Percentiles rank a stretch among this genome's conserved stretches.
These are phyloP conservation scores for Somion occarium DNA, from an alignment of 1,284 basidiomycete species.

Conservation along the genomic window DNA sequence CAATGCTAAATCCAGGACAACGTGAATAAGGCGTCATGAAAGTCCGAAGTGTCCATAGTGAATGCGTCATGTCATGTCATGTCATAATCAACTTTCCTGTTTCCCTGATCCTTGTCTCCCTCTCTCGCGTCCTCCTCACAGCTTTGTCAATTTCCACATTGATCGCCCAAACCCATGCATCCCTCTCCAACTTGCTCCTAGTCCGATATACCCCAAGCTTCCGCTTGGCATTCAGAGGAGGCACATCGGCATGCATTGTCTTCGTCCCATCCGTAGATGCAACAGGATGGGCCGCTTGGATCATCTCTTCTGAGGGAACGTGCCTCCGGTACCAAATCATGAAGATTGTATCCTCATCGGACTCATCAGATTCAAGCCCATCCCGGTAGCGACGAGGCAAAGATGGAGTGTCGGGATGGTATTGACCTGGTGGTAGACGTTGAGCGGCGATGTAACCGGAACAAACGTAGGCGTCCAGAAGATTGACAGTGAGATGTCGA, in stretches of 20 bases:
- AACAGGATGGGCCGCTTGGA: background rate
- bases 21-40: background rate
- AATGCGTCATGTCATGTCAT: slow-evolving; percentile 4
- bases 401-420: slow-evolving; percentile 44
- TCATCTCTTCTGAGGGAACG: slow-evolving; percentile 17
- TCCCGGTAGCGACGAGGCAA: slow-evolving; percentile 71
- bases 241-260: slow-evolving; percentile 28
- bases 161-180: slow-evolving; percentile 86
- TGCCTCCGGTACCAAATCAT: slow-evolving; percentile 60
- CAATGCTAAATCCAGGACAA: background rate
- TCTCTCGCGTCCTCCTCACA: slow-evolving; percentile 43
- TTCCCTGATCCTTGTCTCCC: slow-evolving; percentile 56
- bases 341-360: slow-evolving; percentile 72
- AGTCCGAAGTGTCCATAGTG: background rate
- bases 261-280: slow-evolving; percentile 11
- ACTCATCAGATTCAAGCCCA: slow-evolving; percentile 73
- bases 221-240: slow-evolving; percentile 55
- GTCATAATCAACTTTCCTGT: slow-evolving; percentile 44
- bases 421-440: slow-evolving; percentile 56
- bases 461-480: slow-evolving; percentile 72
- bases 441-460: slow-evolving; percentile 75
- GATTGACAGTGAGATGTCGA: slow-evolving; percentile 45
- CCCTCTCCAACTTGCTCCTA: slow-evolving; percentile 75
- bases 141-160: slow-evolving; percentile 80
- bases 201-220: slow-evolving; percentile 68